These are phyloP conservation scores for Cafeteria roenbergensis DNA, from an alignment of 108 stramenopile genomes.

Conservation along the genomic window DNA sequence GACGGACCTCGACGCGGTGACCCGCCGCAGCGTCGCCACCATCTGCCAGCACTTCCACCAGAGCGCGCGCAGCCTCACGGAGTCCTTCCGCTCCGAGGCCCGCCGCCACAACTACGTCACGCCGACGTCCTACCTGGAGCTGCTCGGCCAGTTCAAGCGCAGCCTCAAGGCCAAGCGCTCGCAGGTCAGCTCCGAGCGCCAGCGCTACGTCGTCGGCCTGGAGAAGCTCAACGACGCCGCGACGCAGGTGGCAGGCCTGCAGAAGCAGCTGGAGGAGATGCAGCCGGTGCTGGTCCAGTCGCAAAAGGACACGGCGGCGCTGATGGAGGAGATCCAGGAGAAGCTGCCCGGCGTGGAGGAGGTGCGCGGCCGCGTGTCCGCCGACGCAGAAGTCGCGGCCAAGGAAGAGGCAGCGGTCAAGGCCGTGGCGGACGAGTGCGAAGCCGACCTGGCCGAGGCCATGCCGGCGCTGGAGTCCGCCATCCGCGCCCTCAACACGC, in stretches of 20 bases:
- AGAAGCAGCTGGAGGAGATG: conserved; percentile 40
- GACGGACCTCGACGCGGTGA: conserved; percentile 26
- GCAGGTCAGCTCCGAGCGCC: conserved; percentile 22
- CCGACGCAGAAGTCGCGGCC: conserved; percentile 32
- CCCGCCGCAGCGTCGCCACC: conserved; percentile 26
- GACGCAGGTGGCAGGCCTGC: conserved; percentile 24
- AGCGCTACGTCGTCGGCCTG: conserved; percentile 41
- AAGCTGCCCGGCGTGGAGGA: conserved; percentile 46
- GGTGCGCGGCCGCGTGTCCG: conserved; percentile 35
- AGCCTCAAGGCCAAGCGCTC: conserved; percentile 29
- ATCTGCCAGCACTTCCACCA: conserved; percentile 43
- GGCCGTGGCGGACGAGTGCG: conserved; percentile 24
- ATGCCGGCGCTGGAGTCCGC: conserved; percentile 48
- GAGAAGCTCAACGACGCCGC: conserved; percentile 46
- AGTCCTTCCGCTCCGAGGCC: conserved; percentile 22
- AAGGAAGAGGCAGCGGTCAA: conserved; percentile 37
- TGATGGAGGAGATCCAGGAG: conserved; percentile 42
- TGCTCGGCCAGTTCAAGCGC: conserved; percentile 46
- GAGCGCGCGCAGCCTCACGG: conserved; percentile 27
- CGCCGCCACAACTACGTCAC: conserved; percentile 51
- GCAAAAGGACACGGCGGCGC: conserved; percentile 35
- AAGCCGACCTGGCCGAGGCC: conserved; percentile 51
- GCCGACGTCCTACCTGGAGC: conserved; percentile 52
- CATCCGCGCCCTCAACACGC: conserved; percentile 32
- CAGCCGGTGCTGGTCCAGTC: conserved; percentile 34